A percentile compares a stretch with the other conserved stretches of the same genome.
phyloP scores from a whole-genome alignment of 2,329 filamentous ascomycete species.

The Botryosphaeria dothidea region DNA sequence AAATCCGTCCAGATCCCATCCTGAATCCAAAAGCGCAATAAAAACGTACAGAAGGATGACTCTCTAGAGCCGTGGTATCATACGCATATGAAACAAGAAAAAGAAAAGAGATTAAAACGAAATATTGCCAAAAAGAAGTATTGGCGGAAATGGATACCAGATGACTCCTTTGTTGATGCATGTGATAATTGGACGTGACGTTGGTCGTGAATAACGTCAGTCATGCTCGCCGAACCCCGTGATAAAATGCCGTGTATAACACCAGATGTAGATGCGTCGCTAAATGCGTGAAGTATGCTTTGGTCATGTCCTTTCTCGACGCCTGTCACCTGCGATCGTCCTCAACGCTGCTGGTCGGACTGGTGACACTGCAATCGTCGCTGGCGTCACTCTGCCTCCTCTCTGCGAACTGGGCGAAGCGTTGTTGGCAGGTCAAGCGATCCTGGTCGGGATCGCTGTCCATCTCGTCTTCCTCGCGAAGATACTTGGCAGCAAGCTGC shows the following conservation, averaged over 20 bases:
- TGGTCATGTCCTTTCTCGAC: not conserved
- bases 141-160: not conserved
- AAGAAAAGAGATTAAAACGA: not conserved
- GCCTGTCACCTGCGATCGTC: not conserved
- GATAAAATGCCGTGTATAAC: constrained; percentile 14
- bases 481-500: constrained; percentile 1
- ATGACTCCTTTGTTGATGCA: constrained; percentile 9
- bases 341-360: constrained; percentile 8
- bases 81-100: constrained; percentile 16
- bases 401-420: not conserved
- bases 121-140: not conserved
- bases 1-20: not conserved
- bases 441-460: constrained; percentile 14
- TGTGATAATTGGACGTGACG: constrained; percentile 8
- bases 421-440: constrained; percentile 7
- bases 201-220: constrained; percentile 13
- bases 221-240: constrained; percentile 9
- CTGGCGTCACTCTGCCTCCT: constrained; percentile 8
- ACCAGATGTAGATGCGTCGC: constrained; percentile 13
- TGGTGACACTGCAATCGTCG: constrained; percentile 8
- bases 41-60: constrained; percentile 7
- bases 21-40: not conserved
- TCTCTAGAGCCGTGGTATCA: constrained; percentile 13
- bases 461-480: constrained; percentile 1
- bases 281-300: constrained; percentile 9